Evolutionary conservation across 805 yeast genomes (phyloP).

Genomic region (Yarrowia hollandica): DNA sequence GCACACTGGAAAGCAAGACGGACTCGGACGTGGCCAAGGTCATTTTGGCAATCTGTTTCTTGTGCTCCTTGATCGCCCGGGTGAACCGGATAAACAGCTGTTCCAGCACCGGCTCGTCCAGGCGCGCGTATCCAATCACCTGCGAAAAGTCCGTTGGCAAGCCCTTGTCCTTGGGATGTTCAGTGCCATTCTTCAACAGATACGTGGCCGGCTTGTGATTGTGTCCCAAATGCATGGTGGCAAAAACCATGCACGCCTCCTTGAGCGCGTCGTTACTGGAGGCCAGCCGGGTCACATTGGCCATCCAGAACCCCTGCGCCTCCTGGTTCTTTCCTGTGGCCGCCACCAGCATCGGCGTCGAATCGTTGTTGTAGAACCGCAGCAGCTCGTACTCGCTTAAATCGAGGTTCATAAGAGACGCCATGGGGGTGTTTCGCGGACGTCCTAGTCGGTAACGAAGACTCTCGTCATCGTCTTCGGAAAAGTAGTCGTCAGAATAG

Average conservation of each 20-base stretch:
- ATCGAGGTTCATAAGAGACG: not conserved
- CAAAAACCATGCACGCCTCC: not conserved
- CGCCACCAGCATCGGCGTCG: not conserved
- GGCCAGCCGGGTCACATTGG: not conserved
- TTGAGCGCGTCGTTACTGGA: constrained; percentile 1
- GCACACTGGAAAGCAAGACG: not conserved
- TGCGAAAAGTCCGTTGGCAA: not conserved
- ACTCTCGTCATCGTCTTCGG: not conserved
- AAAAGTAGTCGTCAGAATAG: constrained; percentile 14
- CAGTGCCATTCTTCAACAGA: not conserved
- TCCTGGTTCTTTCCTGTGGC: not conserved
- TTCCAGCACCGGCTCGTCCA: constrained; percentile 3
- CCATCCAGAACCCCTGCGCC: not conserved
- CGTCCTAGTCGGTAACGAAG: not conserved
- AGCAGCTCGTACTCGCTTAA: constrained; percentile 3
- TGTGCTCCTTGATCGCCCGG: not conserved
- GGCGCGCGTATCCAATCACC: not conserved
- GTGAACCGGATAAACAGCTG: not conserved
- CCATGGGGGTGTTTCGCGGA: not conserved
- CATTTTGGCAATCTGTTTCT: not conserved
- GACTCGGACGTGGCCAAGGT: not conserved
- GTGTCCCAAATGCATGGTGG: constrained; percentile 2
- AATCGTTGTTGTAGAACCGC: constrained; percentile 1
- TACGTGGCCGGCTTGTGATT: not conserved
- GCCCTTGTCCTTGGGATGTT: not conserved